These are phyloP conservation scores for Citrus reticulata DNA, from an alignment of 345 rosid species.

Conservation along the genomic window DNA sequence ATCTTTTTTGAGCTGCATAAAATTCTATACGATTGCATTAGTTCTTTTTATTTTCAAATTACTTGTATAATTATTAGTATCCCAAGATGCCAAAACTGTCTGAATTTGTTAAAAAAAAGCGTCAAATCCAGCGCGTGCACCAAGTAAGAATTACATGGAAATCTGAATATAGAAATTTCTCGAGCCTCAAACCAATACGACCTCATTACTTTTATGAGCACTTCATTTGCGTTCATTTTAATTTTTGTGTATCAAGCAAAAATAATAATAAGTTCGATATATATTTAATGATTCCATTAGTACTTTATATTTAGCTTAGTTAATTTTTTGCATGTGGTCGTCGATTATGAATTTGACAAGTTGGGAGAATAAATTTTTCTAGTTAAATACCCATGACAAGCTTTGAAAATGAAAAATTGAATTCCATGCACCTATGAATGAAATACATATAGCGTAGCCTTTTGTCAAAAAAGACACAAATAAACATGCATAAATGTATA, in stretches of 20 bases:
- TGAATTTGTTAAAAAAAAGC: neutral
- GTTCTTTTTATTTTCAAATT: too few species aligned
- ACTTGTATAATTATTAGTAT: too few species aligned
- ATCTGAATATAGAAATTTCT: too few species aligned
- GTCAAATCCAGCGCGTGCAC: neutral
- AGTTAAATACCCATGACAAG: neutral
- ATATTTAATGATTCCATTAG: too few species aligned
- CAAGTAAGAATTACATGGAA: too few species aligned
- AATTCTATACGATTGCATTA: too few species aligned
- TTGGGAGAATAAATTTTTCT: neutral
- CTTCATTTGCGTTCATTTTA: too few species aligned
- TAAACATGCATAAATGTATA: neutral
- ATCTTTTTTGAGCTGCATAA: neutral
- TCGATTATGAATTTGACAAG: neutral
- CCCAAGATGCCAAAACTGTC: neutral
- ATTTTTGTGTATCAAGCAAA: too few species aligned
- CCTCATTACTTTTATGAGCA: too few species aligned
- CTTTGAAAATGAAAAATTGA: neutral
- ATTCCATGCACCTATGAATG: neutral
- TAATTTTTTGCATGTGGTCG: neutral
- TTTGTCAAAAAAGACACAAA: neutral
- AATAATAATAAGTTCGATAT: too few species aligned
- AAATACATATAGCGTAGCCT: neutral
- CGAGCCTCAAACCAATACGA: too few species aligned
- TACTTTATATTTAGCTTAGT: too few species aligned